phyloP scores from a whole-genome alignment of 2,329 filamentous ascomycete genomes.

The Pseudogymnoascus sp. region DNA sequence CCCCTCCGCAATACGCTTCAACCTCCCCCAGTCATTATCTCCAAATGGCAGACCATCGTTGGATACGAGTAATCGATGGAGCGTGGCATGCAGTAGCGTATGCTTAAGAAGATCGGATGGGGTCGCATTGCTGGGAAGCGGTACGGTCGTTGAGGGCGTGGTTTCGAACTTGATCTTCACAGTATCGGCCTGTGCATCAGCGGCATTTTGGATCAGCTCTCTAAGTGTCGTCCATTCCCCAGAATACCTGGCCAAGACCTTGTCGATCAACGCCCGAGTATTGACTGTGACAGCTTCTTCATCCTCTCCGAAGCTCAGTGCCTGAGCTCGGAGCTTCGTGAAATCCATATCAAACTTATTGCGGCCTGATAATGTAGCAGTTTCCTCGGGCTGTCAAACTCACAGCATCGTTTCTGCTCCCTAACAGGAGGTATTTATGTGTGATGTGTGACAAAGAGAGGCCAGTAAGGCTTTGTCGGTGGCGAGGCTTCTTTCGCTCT shows the following conservation, averaged over 20 bases:
- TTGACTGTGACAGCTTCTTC: slow-evolving; percentile 98
- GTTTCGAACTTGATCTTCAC: slow-evolving; percentile 93
- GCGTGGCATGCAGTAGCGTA: slow-evolving; percentile 72
- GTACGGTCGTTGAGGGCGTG: slow-evolving; percentile 68
- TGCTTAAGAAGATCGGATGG: slow-evolving; percentile 71
- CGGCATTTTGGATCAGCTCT: slow-evolving; percentile 97
- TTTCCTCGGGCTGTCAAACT: neutral
- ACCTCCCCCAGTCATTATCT: slow-evolving; percentile 80
- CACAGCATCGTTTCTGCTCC: neutral
- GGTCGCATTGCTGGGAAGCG: slow-evolving; percentile 53
- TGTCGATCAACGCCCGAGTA: slow-evolving; percentile 92
- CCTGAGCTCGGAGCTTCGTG: slow-evolving; percentile 72
- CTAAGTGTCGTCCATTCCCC: slow-evolving; percentile 87
- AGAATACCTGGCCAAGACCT: slow-evolving; percentile 91
- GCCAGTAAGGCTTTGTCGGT: neutral
- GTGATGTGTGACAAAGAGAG: neutral
- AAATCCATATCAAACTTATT: slow-evolving; percentile 52
- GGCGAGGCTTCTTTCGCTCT: neutral
- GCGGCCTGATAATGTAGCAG: neutral
- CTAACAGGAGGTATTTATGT: neutral
- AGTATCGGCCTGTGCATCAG: slow-evolving; percentile 83
- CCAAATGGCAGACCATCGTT: slow-evolving; percentile 88
- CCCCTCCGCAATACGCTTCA: slow-evolving; percentile 97
- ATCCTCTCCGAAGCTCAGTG: slow-evolving; percentile 75
- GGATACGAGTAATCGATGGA: slow-evolving; percentile 79